Evolutionary conservation across 129 eudicot genomes (phyloP), one percentile per base, ranked within the genome.

Genomic region (Ambrosia artemisiifolia): DNA sequence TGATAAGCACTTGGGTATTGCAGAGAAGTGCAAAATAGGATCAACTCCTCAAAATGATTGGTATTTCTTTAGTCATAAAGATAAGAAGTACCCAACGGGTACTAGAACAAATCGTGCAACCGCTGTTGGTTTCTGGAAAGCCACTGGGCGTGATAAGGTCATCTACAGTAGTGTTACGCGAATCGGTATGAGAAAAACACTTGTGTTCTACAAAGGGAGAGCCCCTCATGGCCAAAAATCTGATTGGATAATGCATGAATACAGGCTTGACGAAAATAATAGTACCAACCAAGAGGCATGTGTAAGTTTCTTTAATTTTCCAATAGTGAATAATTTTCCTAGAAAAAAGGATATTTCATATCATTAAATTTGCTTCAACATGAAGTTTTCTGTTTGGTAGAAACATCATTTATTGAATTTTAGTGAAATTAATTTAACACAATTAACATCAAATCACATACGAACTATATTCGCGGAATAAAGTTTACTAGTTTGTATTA

Each of bases 11-110:
- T 75, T 69, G 80, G 49, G 54, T 60, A 1, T 70, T 6, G 65
- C 76, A 87, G 93, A 84, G 82, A 87, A 70, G 63, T 87, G 93
- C 61, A 87, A 85, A 73, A 87, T 87, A 66, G 93, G 93, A 67
- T 87, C 92, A 17, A 87, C 92, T 10, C 92, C 92, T 1, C 92
- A 87, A 72, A 87, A 87, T 68, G 93, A 88, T 73, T 88, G 94
- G 94, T 88, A 88, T 71, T 88, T 88, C 50, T 88, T 88, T 65
- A 88, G 94, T 70, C 90, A 84, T 68, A 88, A 85, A 61, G 94
- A 88, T 64, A 88, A 82, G 78, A 88, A 88, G 70, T 87, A 87
- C 38, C 93, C 93, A 0, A 87, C 93, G 0, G 93, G 93, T 5
- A 84, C 85, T 0, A 71, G 90, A 38, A 88, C 94, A 3, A 88